Percentiles rank a stretch among this genome's conserved stretches.
phyloP scores from a whole-genome alignment of 2,329 filamentous ascomycete genomes.

The Exophiala oligosperma region DNA sequence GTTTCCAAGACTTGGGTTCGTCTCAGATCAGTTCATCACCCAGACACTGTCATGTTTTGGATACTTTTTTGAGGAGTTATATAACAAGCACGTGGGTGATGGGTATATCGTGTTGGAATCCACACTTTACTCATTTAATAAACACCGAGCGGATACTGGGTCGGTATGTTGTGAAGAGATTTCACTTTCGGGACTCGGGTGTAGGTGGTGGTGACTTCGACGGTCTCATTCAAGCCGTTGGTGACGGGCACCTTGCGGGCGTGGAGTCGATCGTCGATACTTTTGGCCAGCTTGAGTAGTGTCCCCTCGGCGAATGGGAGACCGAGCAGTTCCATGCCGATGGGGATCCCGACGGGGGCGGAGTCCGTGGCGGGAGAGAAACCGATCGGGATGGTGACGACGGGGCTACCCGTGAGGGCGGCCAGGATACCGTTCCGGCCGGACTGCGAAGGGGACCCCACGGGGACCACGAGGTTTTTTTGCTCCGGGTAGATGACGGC shows the following conservation, averaged over 20 bases:
- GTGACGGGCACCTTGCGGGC: slow-evolving; percentile 47
- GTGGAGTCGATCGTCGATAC: slow-evolving; percentile 49
- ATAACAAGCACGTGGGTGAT: too few species aligned
- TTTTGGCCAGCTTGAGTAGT: slow-evolving; percentile 55
- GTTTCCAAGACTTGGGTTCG: too few species aligned
- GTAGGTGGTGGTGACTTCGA: slow-evolving; percentile 15
- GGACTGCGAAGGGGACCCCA: slow-evolving; percentile 58
- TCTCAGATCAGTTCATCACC: too few species aligned
- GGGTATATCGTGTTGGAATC: too few species aligned
- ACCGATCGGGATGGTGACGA: slow-evolving; percentile 47
- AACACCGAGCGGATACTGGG: slow-evolving; percentile 23
- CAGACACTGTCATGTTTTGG: too few species aligned
- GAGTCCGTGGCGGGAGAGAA: slow-evolving; percentile 51
- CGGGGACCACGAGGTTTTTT: slow-evolving; percentile 60
- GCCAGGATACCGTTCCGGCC: slow-evolving; percentile 61
- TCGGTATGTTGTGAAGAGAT: slow-evolving; percentile 22
- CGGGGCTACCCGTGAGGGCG: slow-evolving; percentile 54
- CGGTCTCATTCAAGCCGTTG: slow-evolving; percentile 18
- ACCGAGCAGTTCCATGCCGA: slow-evolving; percentile 66
- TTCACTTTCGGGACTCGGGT: slow-evolving; percentile 14
- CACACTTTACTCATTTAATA: slow-evolving; percentile 4
- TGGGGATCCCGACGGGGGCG: slow-evolving; percentile 59
- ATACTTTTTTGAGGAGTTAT: too few species aligned
- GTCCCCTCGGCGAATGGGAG: slow-evolving; percentile 56
- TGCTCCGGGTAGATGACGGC: slow-evolving; percentile 66